phyloP scores from a whole-genome alignment of 1,139 yeast genomes.

The Saccharomycopsis hybrid region DNA sequence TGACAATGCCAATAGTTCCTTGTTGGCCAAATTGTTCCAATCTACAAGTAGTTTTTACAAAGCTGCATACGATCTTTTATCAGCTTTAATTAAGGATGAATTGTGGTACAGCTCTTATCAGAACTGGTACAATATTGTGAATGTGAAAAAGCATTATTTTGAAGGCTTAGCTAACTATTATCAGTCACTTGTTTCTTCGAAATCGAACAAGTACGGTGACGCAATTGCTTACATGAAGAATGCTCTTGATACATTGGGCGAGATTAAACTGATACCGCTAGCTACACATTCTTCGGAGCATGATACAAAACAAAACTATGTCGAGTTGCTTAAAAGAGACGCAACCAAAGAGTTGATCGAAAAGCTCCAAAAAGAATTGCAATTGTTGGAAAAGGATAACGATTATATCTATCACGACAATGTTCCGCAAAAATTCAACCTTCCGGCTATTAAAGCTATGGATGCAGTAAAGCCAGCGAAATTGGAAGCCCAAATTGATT shows the following conservation, averaged over 20 bases:
- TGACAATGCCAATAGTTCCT: constrained; percentile 38
- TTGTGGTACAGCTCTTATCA: constrained; percentile 44
- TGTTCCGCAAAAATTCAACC: constrained; percentile 53
- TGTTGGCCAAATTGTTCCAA: constrained; percentile 66
- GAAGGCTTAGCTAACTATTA: constrained; percentile 45
- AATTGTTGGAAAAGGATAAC: constrained; percentile 65
- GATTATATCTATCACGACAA: constrained; percentile 81
- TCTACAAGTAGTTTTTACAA: constrained; percentile 54
- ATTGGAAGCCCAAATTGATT: constrained; percentile 42
- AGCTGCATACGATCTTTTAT: constrained; percentile 41
- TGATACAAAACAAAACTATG: constrained; percentile 12
- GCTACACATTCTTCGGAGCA: constrained; percentile 6
- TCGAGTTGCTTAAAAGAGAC: constrained; percentile 7
- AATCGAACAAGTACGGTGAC: constrained; percentile 56
- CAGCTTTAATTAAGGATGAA: constrained; percentile 36
- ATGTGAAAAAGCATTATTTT: constrained; percentile 40
- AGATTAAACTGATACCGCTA: constrained; percentile 7
- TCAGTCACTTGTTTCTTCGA: constrained; percentile 41
- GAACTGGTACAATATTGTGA: constrained; percentile 37
- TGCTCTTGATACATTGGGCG: constrained; percentile 31
- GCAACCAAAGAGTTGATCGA: constrained; percentile 9
- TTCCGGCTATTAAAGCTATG: constrained; percentile 60
- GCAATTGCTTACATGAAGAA: constrained; percentile 63
- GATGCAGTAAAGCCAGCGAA: constrained; percentile 60
- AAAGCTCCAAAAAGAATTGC: constrained; percentile 20